These are phyloP conservation scores for Mesembryanthemum crystallinum DNA, from an alignment of 148 eudicot genomes.

Conservation along the genomic window DNA sequence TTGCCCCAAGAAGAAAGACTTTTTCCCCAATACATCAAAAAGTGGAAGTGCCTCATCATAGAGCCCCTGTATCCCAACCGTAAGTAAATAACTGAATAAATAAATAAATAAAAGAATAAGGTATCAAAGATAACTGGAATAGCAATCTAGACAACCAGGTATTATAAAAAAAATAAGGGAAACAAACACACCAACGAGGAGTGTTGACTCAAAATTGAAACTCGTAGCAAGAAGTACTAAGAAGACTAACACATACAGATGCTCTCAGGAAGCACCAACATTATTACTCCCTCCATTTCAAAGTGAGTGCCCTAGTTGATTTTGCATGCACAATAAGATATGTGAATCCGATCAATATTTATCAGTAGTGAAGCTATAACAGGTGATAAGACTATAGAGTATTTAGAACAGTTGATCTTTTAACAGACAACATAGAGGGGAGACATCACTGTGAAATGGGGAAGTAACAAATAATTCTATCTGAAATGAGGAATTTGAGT, in stretches of 20 bases:
- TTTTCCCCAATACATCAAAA: constrained; percentile 92
- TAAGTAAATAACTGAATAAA: background rate
- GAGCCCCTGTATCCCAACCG: constrained; percentile 47
- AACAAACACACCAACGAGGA: background rate
- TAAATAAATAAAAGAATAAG: background rate
- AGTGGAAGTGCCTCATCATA: constrained; percentile 84
- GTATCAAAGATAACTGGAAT: background rate
- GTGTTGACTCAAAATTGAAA: background rate
- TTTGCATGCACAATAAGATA: too few species aligned
- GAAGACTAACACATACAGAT: background rate
- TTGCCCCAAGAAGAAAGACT: constrained; percentile 85
- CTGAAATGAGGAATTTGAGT: background rate
- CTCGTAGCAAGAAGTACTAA: background rate
- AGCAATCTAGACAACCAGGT: background rate
- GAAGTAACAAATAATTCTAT: background rate
- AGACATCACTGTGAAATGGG: too few species aligned
- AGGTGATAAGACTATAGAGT: too few species aligned
- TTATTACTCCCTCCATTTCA: too few species aligned
- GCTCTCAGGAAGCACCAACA: too few species aligned
- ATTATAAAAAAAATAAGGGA: background rate
- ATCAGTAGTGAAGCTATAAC: too few species aligned
- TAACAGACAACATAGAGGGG: too few species aligned
- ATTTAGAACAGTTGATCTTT: too few species aligned
- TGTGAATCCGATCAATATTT: too few species aligned
- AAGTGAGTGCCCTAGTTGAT: too few species aligned